Base-by-base conservation (phyloP, 2,329 filamentous ascomycete species). In the Phaeosphaeria sp. region DNA sequence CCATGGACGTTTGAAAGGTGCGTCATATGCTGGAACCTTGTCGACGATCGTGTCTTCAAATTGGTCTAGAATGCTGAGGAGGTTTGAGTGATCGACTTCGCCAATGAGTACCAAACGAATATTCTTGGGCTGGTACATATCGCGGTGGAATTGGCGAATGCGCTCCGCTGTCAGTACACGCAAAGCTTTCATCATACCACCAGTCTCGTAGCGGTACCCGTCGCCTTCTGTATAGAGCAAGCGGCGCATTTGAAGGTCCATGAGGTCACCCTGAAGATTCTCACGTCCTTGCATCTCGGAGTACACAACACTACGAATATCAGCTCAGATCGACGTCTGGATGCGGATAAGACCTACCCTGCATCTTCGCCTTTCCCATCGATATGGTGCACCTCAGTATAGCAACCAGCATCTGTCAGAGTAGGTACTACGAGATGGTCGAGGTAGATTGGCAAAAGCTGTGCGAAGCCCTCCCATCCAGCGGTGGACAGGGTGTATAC, bases 71-170 rank as follows among this genome's bases (percentile, higher is more conserved):
- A 96, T 92, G 30, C 89, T 79, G 21, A 98, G 80, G 56, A 99
- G 84, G 68, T 96, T 85, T 0, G 86, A 80, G 72, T 97, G 91
- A 71, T 97, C 88, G 1, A 96, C 87, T 76, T 97, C 93, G 44
- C 95, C 95, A n/a, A 96, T 90, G 58, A 99, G 88, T 23, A 97
- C 86, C 25, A 99, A 81, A 63, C 93, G 96, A 58, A 99, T 82
- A 71, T 99, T 99, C 74, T 93, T 94, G 2, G 95, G 95, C 75
- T 98, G 94, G 72, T 99, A 99, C 94, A 99, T 98, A 63, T 93
- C 91, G 61, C 89, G 89, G 77, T 99, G 95, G 71, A 98, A 99
- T 57, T 89, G 87, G n/a, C 95, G 89, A 65, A 99, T 99, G 41
- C 93, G 89, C 52, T 97, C 90, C 1, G 93, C 88, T 0, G 92